These are phyloP conservation scores for Penicillium cosmopolitanum DNA, from an alignment of 495 filamentous ascomycete genomes.

Conservation along the genomic window DNA sequence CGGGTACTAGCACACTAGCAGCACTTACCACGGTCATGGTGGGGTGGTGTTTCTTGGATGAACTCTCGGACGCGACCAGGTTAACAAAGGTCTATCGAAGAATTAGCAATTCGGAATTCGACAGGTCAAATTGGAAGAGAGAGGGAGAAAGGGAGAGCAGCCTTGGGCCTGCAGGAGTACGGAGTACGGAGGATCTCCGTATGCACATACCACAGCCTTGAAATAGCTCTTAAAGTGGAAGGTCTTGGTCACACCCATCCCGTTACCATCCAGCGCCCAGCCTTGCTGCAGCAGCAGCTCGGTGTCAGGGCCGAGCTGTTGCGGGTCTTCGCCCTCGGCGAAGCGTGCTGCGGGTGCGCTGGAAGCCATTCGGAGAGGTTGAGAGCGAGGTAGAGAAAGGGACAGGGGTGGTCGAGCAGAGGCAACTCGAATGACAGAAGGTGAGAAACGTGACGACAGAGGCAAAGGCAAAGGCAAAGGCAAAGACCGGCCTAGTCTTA, in stretches of 20 bases:
- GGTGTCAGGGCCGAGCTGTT: slow-evolving; percentile 29
- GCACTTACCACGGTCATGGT: slow-evolving; percentile 49
- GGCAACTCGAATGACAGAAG: not conserved
- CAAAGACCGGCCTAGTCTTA: too few relatives aligned
- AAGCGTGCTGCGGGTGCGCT: slow-evolving; percentile 30
- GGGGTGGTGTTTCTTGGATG: slow-evolving; percentile 50
- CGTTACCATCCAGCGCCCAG: slow-evolving; percentile 44
- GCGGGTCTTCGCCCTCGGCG: slow-evolving; percentile 40
- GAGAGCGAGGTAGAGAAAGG: too few relatives aligned
- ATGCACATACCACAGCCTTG: slow-evolving; percentile 43
- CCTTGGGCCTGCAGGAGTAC: too few relatives aligned
- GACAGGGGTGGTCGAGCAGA: not conserved
- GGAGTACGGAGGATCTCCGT: not conserved
- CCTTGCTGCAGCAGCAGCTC: slow-evolving; percentile 34
- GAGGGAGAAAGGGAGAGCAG: too few relatives aligned
- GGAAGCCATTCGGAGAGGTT: slow-evolving; percentile 29
- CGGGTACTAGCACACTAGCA: not conserved
- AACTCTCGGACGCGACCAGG: slow-evolving; percentile 44
- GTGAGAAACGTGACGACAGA: slow-evolving; percentile 7
- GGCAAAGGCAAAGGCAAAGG: not conserved
- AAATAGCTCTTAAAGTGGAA: slow-evolving; percentile 52
- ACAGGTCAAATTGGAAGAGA: too few relatives aligned
- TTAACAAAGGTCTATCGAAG: slow-evolving; percentile 41
- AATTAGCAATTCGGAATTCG: slow-evolving; percentile 4
- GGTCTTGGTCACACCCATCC: slow-evolving; percentile 46